Base-by-base conservation (phyloP, 768 basidiomycete species). In the Lactifluus hygrophoroides region DNA sequence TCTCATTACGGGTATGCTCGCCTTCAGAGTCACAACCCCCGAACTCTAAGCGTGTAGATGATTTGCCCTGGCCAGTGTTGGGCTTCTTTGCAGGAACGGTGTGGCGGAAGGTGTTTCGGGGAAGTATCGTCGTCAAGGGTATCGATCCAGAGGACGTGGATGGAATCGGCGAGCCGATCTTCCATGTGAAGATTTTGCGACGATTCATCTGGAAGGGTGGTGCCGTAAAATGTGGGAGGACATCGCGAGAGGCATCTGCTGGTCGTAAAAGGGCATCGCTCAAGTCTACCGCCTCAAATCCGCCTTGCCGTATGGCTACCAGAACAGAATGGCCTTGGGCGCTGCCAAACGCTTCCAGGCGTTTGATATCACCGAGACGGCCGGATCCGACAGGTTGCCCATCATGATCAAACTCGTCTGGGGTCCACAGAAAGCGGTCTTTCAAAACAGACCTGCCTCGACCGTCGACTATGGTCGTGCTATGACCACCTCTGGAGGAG, bases 401-500 rank as follows among this genome's bases (percentile, higher is more conserved):
- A 23, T 82, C 78, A 14, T 75, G 72, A 21, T 73, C 72, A 13
- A 35, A 32, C 2, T 82, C 82, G 49, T 90, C 88, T 1, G 75
- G 68, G 57, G 84, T 91, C 90, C 90, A 93, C 57, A 87, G 17
- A 62, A 93, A 84, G 51, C 84, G 81, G 35, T 85, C 85, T 63
- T 91, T 88, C 11, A 93, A 77, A 10, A 93, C 90, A 13, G 90
- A 88, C 54, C 88, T 75, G 42, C 90, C 90, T 19, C 89, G 81
- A n/a, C 85, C 81, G 67, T 93, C 90, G 17, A 93, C 90, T 52
- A 93, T 89, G 5, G 87, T 77, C 0, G 90, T 93, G 65, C 90
- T 93, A 66, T 91, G 89, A 0, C 90, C 90, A 21, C 90, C 90
- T n/a, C 90, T 84, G 10, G 89, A 87, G 10, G 90, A 90, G 69